A percentile compares a stretch with the other conserved stretches of the same genome.
These are phyloP conservation scores for Dendrocalamus latiflorus DNA, from an alignment of 202 grass and related monocot genomes.

Conservation along the genomic window DNA sequence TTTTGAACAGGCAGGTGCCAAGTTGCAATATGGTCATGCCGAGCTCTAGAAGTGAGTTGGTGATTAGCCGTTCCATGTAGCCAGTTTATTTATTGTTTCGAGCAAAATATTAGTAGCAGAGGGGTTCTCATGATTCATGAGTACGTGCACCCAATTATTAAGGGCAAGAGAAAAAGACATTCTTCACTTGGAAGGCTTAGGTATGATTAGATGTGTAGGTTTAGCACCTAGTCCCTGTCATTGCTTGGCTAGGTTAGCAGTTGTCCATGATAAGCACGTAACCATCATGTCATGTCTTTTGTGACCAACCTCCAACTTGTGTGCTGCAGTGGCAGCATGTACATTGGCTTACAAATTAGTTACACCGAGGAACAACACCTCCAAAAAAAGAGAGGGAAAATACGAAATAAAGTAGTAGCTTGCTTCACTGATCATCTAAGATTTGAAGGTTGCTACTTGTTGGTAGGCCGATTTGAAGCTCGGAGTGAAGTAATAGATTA, in stretches of 20 bases:
- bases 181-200: constrained; percentile 56
- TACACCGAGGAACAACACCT: not conserved
- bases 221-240: too few relatives aligned
- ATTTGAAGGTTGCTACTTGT: not conserved
- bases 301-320: not conserved
- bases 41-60: not conserved
- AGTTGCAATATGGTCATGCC: not conserved
- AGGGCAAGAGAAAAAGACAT: constrained; percentile 17
- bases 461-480: not conserved
- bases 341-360: constrained; percentile 20
- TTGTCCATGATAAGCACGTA: constrained; percentile 4
- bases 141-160: not conserved
- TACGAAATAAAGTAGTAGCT: not conserved
- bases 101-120: too few relatives aligned
- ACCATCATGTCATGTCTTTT: constrained; percentile 13
- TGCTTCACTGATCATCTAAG: not conserved
- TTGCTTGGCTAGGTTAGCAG: too few relatives aligned
- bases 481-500: not conserved
- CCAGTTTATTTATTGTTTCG: too few relatives aligned
- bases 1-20: not conserved
- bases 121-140: not conserved
- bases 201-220: too few relatives aligned
- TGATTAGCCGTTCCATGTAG: not conserved
- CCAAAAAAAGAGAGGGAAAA: not conserved
- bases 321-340: not conserved